Evolutionary conservation across 768 basidiomycete species (phyloP).

Genomic region (Pholiota conissans): DNA sequence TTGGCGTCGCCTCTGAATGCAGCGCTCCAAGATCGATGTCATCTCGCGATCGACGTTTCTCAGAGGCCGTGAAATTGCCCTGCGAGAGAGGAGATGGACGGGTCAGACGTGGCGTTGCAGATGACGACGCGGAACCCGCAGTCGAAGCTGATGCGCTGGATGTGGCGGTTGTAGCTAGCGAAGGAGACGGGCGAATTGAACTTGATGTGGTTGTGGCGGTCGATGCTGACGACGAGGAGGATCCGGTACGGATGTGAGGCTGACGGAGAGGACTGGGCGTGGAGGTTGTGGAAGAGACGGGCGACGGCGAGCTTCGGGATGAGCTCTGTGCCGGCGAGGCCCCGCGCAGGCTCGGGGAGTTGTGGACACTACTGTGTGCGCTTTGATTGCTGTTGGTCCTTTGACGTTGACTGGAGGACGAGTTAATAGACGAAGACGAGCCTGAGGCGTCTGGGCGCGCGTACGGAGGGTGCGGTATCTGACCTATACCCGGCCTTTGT

Average conservation of each 20-base stretch:
- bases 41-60: conserved; percentile 77
- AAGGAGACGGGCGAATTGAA: conserved; percentile 27
- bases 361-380: conserved; percentile 41
- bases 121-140: conserved; percentile 28
- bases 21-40: conserved; percentile 69
- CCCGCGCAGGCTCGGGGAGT: conserved; percentile 35
- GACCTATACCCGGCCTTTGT: conserved; percentile 43
- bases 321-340: conserved; percentile 26
- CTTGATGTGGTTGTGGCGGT: conserved; percentile 37
- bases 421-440: conserved; percentile 79
- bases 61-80: conserved; percentile 58
- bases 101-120: conserved; percentile 38
- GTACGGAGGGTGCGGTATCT: conserved; percentile 72
- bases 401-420: conserved; percentile 57
- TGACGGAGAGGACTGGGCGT: conserved; percentile 16
- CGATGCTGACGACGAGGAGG: conserved; percentile 51
- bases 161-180: conserved; percentile 32
- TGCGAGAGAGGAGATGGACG: conserved; percentile 74
- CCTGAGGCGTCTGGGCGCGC: conserved; percentile 77
- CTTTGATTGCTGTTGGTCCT: conserved; percentile 76
- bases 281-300: conserved; percentile 11
- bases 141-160: conserved; percentile 37
- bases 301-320: conserved; percentile 27
- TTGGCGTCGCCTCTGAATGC: conserved; percentile 39
- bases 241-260: conserved; percentile 22